Base-by-base conservation (phyloP, 257 asterid species). In the Leptodermis oblonga region DNA sequence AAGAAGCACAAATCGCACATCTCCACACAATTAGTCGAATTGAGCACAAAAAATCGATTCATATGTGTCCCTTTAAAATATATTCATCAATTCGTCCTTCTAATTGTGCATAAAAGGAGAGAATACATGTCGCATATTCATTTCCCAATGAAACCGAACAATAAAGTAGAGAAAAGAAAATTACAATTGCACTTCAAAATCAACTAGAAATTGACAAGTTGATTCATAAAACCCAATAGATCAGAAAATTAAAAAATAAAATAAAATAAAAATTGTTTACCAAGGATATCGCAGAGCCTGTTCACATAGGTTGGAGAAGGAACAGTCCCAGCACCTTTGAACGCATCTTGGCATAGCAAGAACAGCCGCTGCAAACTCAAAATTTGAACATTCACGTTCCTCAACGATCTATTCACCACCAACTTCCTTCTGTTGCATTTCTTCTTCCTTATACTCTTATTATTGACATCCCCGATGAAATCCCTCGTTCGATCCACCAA, bases 291-390 rank as follows among this genome's bases (percentile, higher is more conserved):
- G 74, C 82, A 75, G 71, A 91, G 56, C 31, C 45, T 77, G 14
- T 73, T 82, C 5, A 91, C 92, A 70, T 87, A 76, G 8, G 3
- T 8, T 13, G 82, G 51, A 26, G 74, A 76, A 71, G 91, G 97
- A 37, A 88, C 87, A 51, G 76, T 71, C 0, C 86, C 86, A 13
- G 81, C 85, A 36, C 90, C 96, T 75, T 77, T 84, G 22, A 91
- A 91, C 54, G 75, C 86, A 2, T 77, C 72, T 11, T 17, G 79
- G 69, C 96, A 91, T 8, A 77, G 65, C 45, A 80, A 75, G 39
- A 81, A 91, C 22, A 88, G 63, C 71, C 73, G 82, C 79, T 85
- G 95, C 68, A 91, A 77, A 58, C 79, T 61, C 13, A 30, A 33
- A 4, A 34, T 42, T 3, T 82, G 78, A 65, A 63, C 75, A 59